Evolutionary conservation across 148 eudicot genomes (phyloP).

Genomic region (Vaccinium darrowii): DNA sequence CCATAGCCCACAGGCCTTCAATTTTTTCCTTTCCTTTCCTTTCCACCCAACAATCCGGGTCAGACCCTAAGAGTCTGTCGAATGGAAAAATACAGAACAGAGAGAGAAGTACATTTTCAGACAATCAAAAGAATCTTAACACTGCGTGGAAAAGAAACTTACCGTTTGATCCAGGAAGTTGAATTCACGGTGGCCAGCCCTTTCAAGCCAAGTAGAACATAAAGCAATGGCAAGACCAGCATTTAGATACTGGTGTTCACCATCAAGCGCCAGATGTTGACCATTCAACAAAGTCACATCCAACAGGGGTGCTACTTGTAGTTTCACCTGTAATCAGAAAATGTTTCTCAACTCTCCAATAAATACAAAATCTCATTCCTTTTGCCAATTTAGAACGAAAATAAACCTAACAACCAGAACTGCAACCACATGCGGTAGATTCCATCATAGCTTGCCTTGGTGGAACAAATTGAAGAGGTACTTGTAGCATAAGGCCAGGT

Average conservation of each 20-base stretch:
- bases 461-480: background rate
- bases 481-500: slow-evolving; percentile 8
- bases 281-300: slow-evolving; percentile 58
- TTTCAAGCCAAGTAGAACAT: slow-evolving; percentile 87
- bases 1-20: background rate
- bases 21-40: background rate
- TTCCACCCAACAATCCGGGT: background rate
- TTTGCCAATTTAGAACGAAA: background rate
- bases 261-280: slow-evolving; percentile 71
- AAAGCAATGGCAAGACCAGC: slow-evolving; percentile 93
- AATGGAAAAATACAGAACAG: background rate
- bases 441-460: background rate
- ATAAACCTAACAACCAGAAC: background rate
- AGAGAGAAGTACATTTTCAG: background rate
- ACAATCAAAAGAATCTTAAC: background rate
- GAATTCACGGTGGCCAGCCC: slow-evolving; percentile 63
- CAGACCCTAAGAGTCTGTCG: background rate
- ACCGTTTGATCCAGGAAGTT: slow-evolving; percentile 52
- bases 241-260: slow-evolving; percentile 85
- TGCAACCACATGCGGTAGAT: background rate
- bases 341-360: slow-evolving; percentile 3
- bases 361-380: too few relatives aligned
- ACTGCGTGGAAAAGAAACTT: slow-evolving; percentile 23
- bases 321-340: slow-evolving; percentile 58
- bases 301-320: slow-evolving; percentile 65